phyloP scores from a whole-genome alignment of 2,329 filamentous ascomycete species.

The Penicillium sp. region DNA sequence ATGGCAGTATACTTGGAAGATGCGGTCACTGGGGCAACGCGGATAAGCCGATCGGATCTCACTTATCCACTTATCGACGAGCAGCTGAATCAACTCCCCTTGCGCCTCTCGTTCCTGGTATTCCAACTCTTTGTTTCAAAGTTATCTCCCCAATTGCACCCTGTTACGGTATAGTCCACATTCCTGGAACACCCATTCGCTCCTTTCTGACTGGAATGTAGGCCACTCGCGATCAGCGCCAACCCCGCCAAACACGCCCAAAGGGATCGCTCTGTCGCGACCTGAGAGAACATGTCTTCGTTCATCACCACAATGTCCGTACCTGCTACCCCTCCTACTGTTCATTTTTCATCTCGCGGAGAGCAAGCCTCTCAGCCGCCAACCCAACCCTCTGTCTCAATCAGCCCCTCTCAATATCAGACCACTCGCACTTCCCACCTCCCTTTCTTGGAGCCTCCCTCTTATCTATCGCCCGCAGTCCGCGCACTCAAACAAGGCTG shows the following conservation, averaged over 20 bases:
- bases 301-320: constrained; percentile 83
- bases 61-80: constrained; percentile 4
- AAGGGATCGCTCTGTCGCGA: background rate
- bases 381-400: constrained; percentile 18
- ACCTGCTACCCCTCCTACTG: constrained; percentile 39
- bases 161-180: background rate
- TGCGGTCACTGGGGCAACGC: constrained; percentile 17
- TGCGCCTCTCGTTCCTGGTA: background rate
- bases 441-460: constrained; percentile 35
- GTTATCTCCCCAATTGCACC: background rate
- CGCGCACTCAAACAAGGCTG: constrained; percentile 40
- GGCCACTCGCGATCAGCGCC: constrained; percentile 25
- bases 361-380: constrained; percentile 23
- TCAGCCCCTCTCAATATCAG: constrained; percentile 31
- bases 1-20: background rate
- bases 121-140: constrained; percentile 1
- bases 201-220: constrained; percentile 27
- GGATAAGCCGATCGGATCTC: constrained; percentile 2
- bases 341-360: constrained; percentile 33
- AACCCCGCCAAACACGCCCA: constrained; percentile 19
- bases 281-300: constrained; percentile 61
- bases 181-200: background rate
- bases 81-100: constrained; percentile 15
- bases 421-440: constrained; percentile 35
- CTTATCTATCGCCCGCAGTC: constrained; percentile 38